phyloP scores from a whole-genome alignment of 2,329 filamentous ascomycete genomes.

The Hypoxylon rubiginosum region DNA sequence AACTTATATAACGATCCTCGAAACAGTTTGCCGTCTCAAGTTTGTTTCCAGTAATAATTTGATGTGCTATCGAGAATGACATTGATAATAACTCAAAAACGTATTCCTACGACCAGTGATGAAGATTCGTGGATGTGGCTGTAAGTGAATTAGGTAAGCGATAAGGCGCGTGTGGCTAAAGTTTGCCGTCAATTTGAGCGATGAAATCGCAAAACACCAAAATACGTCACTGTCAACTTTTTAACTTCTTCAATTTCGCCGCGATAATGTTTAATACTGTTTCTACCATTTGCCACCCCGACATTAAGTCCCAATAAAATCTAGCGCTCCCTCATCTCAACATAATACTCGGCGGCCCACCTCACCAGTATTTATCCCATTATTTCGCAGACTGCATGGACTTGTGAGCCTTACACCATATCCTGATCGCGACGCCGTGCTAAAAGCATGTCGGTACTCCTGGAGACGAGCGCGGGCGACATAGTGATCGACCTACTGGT shows the following conservation, averaged over 20 bases:
- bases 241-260: background rate
- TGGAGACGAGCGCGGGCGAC: conserved; percentile 94
- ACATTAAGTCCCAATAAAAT: background rate
- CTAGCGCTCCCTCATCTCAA: background rate
- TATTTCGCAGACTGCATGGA: background rate
- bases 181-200: background rate
- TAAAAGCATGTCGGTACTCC: conserved; percentile 83
- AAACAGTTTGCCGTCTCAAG: background rate
- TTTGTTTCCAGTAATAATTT: background rate
- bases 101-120: background rate
- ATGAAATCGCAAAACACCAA: background rate
- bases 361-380: background rate
- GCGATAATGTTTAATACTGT: background rate
- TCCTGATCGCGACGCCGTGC: background rate
- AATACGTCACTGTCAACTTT: conserved; percentile 1
- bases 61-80: background rate
- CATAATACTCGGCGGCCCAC: background rate
- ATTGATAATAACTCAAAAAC: background rate
- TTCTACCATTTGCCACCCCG: background rate
- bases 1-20: conserved; percentile 5
- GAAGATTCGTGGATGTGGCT: background rate
- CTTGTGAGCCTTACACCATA: background rate
- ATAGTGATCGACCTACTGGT: conserved; percentile 94
- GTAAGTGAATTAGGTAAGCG: background rate
- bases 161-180: background rate